Evolutionary conservation across 2,329 filamentous ascomycete species (phyloP).

Genomic region (Orbilia oligospora): DNA sequence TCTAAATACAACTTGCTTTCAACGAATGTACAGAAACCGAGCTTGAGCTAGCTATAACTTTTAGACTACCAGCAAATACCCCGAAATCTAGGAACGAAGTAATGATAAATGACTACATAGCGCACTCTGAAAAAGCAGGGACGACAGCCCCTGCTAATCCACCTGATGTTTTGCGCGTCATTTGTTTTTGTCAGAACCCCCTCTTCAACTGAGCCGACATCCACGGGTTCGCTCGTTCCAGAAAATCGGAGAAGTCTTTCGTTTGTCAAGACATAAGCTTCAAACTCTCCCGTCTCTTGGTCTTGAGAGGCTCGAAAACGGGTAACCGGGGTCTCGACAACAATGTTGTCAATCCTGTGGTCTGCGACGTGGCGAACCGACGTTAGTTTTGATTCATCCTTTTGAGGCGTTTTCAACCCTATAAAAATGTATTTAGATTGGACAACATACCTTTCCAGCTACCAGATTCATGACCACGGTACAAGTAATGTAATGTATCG

Average conservation of each 20-base stretch:
- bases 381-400: not conserved
- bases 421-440: too few species aligned
- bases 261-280: not conserved
- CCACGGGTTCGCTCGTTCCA: not conserved
- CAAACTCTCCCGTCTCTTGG: not conserved
- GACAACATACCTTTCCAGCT: slow-evolving; percentile 3
- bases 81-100: not conserved
- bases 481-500: not conserved
- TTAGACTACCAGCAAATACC: not conserved
- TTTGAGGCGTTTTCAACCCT: too few species aligned
- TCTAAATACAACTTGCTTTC: not conserved
- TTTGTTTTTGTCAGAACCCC: not conserved
- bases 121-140: not conserved
- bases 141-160: not conserved
- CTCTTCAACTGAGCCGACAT: not conserved
- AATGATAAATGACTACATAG: not conserved
- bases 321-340: not conserved
- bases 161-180: slow-evolving; percentile 10
- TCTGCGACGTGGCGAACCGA: not conserved
- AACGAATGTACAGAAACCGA: not conserved
- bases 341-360: not conserved
- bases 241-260: not conserved
- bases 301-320: not conserved
- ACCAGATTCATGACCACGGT: not conserved
- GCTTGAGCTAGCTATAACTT: not conserved